Evolutionary conservation across 768 basidiomycete species (phyloP), one percentile per base, ranked within the genome.

Genomic region (Tubosaeta sp.): DNA sequence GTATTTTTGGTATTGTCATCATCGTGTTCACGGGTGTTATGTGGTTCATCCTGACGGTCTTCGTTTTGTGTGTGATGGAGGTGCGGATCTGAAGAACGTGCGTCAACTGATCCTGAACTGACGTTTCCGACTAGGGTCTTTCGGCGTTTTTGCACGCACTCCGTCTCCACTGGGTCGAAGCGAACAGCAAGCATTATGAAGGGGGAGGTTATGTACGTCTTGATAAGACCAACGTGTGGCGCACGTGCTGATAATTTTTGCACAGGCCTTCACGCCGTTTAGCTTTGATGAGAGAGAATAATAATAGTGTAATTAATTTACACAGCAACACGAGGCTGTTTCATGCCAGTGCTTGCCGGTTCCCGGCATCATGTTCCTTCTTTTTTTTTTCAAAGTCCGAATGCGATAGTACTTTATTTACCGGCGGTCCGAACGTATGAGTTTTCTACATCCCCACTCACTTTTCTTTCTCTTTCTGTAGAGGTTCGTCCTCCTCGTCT

Each of bases 151-250:
- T 97, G 69, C 95, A 98, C 70, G 95, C 95, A 7, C 80, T 98
- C 57, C 85, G 95, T 64, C 78, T 97, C 60, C 95, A 97, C 71
- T 98, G 95, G 93, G 95, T 97, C 53, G 95, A 98, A 72, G 91
- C 87, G 48, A 97, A 95, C 75, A 94, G 93, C 74, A 95, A 97
- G 77, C 92, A 94, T 66, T 95, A 88, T 67, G 83, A 88, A 70
- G 93, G 90, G 32, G 88, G 81, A 53, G 93, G 92, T 69, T 83
- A 93, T 76, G 91, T 92, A 74, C 69, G 87, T 85, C 27, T 50
- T 25, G 25, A 58, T 54, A 55, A 52, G 22, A 33, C 27, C 57
- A 61, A 63, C 62, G 64, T 64, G 63, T 59, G 45, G 42, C 31
- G 43, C 59, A 56, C 59, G 53, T 62, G 61, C 62, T 66, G 55